Evolutionary conservation across 2,329 filamentous ascomycete species (phyloP).

Genomic region (Penicillium sp.): DNA sequence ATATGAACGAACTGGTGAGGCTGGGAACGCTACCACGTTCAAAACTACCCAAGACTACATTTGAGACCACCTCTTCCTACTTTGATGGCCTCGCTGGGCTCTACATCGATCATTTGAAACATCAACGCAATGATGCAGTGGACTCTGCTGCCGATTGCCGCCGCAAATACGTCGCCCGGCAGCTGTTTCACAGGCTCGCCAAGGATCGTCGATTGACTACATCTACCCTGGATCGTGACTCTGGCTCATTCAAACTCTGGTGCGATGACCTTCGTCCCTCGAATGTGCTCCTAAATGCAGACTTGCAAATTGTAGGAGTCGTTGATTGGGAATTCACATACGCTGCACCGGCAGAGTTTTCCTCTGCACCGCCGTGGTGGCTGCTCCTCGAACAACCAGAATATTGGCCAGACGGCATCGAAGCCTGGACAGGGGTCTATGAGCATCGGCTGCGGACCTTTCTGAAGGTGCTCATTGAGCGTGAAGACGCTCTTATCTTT

Average conservation of each 20-base stretch:
- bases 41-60: constrained; percentile 21
- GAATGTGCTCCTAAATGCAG: constrained; percentile 16
- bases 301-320: constrained; percentile 14
- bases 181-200: constrained; percentile 23
- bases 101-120: constrained; percentile 42
- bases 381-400: constrained; percentile 25
- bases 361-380: constrained; percentile 23
- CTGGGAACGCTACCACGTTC: constrained; percentile 25
- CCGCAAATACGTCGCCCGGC: constrained; percentile 23
- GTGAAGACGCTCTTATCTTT: constrained; percentile 4
- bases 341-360: too few species aligned
- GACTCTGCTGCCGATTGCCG: constrained; percentile 24
- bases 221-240: constrained; percentile 15
- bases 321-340: too few species aligned
- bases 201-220: constrained; percentile 8
- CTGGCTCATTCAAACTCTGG: constrained; percentile 25
- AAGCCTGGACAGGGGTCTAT: constrained; percentile 18
- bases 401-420: constrained; percentile 18
- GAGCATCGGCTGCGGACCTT: constrained; percentile 13
- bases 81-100: constrained; percentile 42
- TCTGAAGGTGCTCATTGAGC: constrained; percentile 13
- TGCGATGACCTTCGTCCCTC: constrained; percentile 26
- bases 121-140: constrained; percentile 44
- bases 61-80: constrained; percentile 37
- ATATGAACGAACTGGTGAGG: constrained; percentile 43